phyloP scores from a whole-genome alignment of 164 flowering plant species.

The Hamamelis virginiana region DNA sequence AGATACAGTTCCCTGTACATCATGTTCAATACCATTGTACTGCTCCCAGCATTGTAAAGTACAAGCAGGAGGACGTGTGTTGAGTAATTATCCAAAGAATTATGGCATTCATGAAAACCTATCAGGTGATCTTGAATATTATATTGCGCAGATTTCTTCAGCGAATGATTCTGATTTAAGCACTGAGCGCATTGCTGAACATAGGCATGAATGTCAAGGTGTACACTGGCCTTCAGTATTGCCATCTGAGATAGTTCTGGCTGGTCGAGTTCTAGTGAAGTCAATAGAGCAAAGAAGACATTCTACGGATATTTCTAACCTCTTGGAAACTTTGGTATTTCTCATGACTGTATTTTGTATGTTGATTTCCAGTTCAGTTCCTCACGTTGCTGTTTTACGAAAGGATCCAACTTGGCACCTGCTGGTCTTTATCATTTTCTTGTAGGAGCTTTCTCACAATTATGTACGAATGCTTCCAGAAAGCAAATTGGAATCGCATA shows the following conservation, averaged over 20 bases:
- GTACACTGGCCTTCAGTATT: constrained; percentile 74
- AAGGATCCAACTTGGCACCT: constrained; percentile 1
- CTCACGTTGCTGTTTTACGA: neutral
- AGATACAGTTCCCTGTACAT: constrained; percentile 70
- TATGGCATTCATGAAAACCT: constrained; percentile 15
- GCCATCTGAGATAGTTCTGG: constrained; percentile 74
- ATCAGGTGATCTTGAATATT: constrained; percentile 35
- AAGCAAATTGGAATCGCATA: constrained; percentile 64
- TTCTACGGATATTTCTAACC: constrained; percentile 14
- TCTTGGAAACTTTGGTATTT: constrained; percentile 44
- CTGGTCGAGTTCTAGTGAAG: constrained; percentile 69
- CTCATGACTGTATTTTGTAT: constrained; percentile 3
- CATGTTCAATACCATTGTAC: constrained; percentile 72
- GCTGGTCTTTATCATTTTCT: constrained; percentile 8
- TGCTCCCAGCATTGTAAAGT: constrained; percentile 64
- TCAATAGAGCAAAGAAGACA: constrained; percentile 32
- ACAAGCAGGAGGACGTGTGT: constrained; percentile 57
- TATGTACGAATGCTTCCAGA: constrained; percentile 46
- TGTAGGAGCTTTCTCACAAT: constrained; percentile 72
- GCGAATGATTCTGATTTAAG: constrained; percentile 12
- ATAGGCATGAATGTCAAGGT: constrained; percentile 82
- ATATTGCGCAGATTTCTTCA: constrained; percentile 32
- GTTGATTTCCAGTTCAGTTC: constrained; percentile 5
- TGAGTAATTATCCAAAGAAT: constrained; percentile 10
- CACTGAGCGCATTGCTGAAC: constrained; percentile 44